A percentile compares a stretch with the other conserved stretches of the same genome.
These are phyloP conservation scores for Schrenkiella parvula DNA, from an alignment of 345 rosid genomes.

Conservation along the genomic window DNA sequence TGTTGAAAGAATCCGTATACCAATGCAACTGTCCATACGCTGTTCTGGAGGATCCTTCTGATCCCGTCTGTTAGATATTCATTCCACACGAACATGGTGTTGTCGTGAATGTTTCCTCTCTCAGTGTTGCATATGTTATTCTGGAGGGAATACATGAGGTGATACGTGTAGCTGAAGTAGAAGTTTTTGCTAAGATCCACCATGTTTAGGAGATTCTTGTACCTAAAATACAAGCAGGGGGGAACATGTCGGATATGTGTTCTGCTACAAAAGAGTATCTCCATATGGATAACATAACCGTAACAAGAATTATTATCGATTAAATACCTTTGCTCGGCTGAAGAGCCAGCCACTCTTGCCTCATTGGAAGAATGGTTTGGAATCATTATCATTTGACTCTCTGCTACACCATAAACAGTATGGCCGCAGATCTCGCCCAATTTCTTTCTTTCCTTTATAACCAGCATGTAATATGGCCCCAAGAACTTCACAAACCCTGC, in stretches of 20 bases:
- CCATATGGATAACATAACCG: conserved; percentile 38
- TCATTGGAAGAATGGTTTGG: conserved; percentile 51
- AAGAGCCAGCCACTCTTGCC: conserved; percentile 60
- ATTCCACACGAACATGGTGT: conserved; percentile 89
- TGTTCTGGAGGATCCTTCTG: conserved; percentile 54
- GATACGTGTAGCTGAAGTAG: conserved; percentile 95
- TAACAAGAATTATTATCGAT: conserved; percentile 37
- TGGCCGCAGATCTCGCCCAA: conserved; percentile 82
- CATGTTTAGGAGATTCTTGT: conserved; percentile 79
- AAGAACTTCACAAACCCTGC: conserved; percentile 79
- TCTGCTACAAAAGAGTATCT: conserved; percentile 10
- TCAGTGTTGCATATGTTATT: conserved; percentile 49
- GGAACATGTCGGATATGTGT: background rate
- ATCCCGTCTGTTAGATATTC: conserved; percentile 69
- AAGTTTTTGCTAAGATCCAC: conserved; percentile 93
- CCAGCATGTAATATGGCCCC: conserved; percentile 87
- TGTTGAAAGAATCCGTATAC: conserved; percentile 91
- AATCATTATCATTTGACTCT: conserved; percentile 62
- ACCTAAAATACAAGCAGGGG: conserved; percentile 43
- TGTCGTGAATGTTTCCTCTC: conserved; percentile 44
- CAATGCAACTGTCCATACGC: conserved; percentile 84
- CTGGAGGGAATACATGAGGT: conserved; percentile 76
- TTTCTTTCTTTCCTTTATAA: conserved; percentile 75
- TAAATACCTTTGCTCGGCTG: conserved; percentile 64
- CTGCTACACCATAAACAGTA: conserved; percentile 53